Conservation (phyloP, 768 basidiomycete species). For the Naganishia antarctica region DNA sequence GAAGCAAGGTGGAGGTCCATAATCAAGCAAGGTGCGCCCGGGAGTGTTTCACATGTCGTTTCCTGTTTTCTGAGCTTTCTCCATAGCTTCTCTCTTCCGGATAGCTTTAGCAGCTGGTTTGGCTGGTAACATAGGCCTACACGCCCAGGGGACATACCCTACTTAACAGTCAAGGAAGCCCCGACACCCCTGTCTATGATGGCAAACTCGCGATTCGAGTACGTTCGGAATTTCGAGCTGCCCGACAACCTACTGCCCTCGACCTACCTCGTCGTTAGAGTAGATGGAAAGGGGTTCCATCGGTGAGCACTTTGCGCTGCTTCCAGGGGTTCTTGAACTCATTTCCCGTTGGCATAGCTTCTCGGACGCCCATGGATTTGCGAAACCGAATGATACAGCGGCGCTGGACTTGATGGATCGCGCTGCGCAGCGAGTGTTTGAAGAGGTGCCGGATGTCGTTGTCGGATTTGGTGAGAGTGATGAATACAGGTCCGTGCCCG, state of each 20-base stretch:
- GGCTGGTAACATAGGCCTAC: too few relatives aligned
- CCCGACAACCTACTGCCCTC: slow-evolving; percentile 78
- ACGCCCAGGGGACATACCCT: neutral
- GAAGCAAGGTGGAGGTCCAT: slow-evolving; percentile 3
- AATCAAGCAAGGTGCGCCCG: too few relatives aligned
- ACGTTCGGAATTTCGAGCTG: slow-evolving; percentile 83
- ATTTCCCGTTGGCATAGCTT: slow-evolving; percentile 57
- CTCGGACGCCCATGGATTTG: slow-evolving; percentile 72
- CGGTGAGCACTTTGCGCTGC: slow-evolving; percentile 57
- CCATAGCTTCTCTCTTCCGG: too few relatives aligned
- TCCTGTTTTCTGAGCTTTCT: too few relatives aligned
- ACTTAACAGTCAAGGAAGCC: neutral
- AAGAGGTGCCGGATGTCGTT: slow-evolving; percentile 73
- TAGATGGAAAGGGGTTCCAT: slow-evolving; percentile 94
- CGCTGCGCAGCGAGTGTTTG: slow-evolving; percentile 75
- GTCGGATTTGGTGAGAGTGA: slow-evolving; percentile 94
- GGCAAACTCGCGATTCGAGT: slow-evolving; percentile 89
- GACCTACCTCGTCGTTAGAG: slow-evolving; percentile 74
- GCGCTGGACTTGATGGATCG: slow-evolving; percentile 88
- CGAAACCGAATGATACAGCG: slow-evolving; percentile 84
- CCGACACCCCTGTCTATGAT: too few relatives aligned
- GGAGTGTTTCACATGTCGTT: too few relatives aligned
- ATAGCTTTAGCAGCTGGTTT: too few relatives aligned
- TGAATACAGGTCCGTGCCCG: slow-evolving; percentile 71
- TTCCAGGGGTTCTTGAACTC: neutral